phyloP scores from a whole-genome alignment of 352 stramenopile species.

The Globisporangium irregulare region DNA sequence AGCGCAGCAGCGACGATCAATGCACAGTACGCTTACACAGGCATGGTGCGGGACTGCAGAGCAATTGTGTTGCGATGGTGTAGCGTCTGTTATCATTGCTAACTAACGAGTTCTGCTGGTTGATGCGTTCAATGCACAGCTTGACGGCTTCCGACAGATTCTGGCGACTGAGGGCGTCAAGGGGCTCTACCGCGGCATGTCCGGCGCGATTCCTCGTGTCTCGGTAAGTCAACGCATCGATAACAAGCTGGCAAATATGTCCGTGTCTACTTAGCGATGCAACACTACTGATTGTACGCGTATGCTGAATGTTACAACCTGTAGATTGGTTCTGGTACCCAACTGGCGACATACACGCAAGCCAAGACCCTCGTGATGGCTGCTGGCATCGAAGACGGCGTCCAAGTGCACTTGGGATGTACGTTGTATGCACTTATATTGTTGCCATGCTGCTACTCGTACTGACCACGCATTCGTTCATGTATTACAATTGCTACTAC shows the following conservation, averaged over 20 bases:
- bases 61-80: not conserved
- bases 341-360: conserved; percentile 83
- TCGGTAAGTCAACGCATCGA: conserved; percentile 35
- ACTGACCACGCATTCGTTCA: not conserved
- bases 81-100: not conserved
- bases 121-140: conserved; percentile 28
- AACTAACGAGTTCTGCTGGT: not conserved
- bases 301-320: not conserved
- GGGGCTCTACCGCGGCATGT: conserved; percentile 73
- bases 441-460: not conserved
- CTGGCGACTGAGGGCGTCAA: conserved; percentile 61
- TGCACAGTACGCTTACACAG: conserved; percentile 78
- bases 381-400: conserved; percentile 65
- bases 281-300: not conserved
- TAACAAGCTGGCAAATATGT: no score
- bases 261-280: not conserved
- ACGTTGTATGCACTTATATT: conserved; percentile 17
- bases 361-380: conserved; percentile 81
- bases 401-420: conserved; percentile 80
- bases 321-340: conserved; percentile 82
- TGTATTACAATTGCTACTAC: not conserved
- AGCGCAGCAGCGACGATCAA: conserved; percentile 75
- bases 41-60: conserved; percentile 50
- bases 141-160: conserved; percentile 80
- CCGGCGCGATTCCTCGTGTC: conserved; percentile 72